phyloP scores from a whole-genome alignment of 2,329 filamentous ascomycete genomes.

The Botrytis cinerea region DNA sequence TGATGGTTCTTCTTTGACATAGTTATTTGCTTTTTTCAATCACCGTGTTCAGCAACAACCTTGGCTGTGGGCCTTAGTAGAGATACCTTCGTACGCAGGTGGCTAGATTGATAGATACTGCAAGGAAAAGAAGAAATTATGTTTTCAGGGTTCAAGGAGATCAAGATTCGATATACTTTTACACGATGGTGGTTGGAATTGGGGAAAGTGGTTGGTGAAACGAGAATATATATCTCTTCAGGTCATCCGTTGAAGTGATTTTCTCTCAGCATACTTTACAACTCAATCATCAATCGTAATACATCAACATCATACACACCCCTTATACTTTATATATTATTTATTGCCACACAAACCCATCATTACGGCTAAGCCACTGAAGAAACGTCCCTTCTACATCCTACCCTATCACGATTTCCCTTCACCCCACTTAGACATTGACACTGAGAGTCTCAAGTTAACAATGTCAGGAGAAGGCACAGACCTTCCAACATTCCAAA shows the following conservation, averaged over 20 bases:
- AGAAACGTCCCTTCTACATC: constrained; percentile 9
- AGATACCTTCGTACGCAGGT: constrained; percentile 17
- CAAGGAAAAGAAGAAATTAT: constrained; percentile 5
- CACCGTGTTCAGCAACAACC: constrained; percentile 4
- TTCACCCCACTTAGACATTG: constrained; percentile 14
- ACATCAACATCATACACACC: not conserved
- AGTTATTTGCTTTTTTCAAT: not conserved
- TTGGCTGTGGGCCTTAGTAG: not conserved
- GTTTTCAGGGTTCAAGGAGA: constrained; percentile 10
- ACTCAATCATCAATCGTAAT: constrained; percentile 10
- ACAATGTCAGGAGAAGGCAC: constrained; percentile 18
- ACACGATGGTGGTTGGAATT: constrained; percentile 5
- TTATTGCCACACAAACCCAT: not conserved
- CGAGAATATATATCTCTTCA: constrained; percentile 19
- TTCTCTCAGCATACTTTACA: constrained; percentile 5
- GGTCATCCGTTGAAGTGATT: not conserved
- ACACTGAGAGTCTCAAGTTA: constrained; percentile 7
- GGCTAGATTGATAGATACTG: constrained; percentile 8
- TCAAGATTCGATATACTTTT: constrained; percentile 1
- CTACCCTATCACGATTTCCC: constrained; percentile 3
- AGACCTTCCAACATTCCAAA: constrained; percentile 9
- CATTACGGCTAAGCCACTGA: constrained; percentile 8
- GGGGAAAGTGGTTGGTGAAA: constrained; percentile 19
- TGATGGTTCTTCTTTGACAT: not conserved
- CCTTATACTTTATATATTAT: not conserved